Conservation (phyloP, 73 alveolate genomes). For the Paramecium sonneborni region DNA sequence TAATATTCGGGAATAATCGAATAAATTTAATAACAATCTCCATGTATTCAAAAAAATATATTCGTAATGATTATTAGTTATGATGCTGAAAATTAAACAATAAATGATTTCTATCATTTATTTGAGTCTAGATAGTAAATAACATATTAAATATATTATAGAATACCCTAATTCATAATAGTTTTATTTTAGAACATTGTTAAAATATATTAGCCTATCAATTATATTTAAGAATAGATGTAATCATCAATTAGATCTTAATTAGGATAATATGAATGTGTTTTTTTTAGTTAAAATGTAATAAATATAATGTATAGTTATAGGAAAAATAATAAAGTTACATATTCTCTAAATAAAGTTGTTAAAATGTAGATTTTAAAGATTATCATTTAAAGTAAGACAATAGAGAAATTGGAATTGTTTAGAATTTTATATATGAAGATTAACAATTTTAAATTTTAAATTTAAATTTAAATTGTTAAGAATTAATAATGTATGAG, state of each 20-base stretch:
- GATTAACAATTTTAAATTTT: background rate
- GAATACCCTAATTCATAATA: background rate
- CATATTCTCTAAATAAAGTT: background rate
- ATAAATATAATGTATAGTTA: background rate
- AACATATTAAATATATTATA: background rate
- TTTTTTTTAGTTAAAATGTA: background rate
- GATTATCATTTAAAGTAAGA: background rate
- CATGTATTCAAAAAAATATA: background rate
- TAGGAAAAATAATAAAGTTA: background rate
- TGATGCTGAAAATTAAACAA: background rate
- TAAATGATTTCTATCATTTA: background rate
- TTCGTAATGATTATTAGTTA: background rate
- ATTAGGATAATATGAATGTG: conserved; percentile 11
- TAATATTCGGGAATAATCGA: background rate
- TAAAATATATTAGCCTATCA: background rate
- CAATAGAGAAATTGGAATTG: background rate
- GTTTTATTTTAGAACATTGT: background rate
- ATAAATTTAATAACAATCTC: background rate
- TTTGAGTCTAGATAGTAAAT: background rate
- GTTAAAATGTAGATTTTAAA: background rate
- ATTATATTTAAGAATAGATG: background rate
- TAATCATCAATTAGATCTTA: background rate
- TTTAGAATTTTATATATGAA: background rate
- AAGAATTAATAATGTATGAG: background rate
- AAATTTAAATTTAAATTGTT: background rate